These are phyloP conservation scores for Albophoma yamanashiensis DNA, from an alignment of 2,329 filamentous ascomycete genomes.

Conservation along the genomic window DNA sequence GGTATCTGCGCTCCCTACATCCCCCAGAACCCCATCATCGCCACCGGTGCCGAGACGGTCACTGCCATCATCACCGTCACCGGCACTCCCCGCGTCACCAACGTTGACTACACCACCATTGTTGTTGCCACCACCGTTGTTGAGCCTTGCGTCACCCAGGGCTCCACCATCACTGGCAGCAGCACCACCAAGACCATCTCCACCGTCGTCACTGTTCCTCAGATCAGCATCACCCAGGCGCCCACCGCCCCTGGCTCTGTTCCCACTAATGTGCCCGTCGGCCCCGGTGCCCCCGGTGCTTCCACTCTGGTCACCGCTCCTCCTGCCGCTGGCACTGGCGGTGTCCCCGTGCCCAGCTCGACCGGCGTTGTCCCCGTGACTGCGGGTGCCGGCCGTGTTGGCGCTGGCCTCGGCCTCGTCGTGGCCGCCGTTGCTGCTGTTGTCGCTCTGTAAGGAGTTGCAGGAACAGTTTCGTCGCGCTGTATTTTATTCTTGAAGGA, in stretches of 20 bases:
- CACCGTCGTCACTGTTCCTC: slow-evolving; percentile 42
- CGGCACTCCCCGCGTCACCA: slow-evolving; percentile 37
- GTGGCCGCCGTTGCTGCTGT: slow-evolving; percentile 32
- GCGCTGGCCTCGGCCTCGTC: slow-evolving; percentile 34
- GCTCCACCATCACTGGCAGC: slow-evolving; percentile 10
- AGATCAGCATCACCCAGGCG: slow-evolving; percentile 36
- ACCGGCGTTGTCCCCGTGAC: slow-evolving; percentile 22
- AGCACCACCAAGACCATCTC: slow-evolving; percentile 36
- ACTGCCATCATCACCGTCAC: slow-evolving; percentile 49
- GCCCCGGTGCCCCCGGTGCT: slow-evolving; percentile 8
- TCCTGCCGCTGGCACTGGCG: slow-evolving; percentile 20
- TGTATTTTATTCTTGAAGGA: slow-evolving; percentile 1
- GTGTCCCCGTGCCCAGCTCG: slow-evolving; percentile 22
- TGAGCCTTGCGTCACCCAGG: slow-evolving; percentile 13
- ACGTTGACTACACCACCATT: slow-evolving; percentile 40
- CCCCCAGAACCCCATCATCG: slow-evolving; percentile 70
- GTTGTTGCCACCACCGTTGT: slow-evolving; percentile 36
- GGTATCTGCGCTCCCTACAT: slow-evolving; percentile 78
- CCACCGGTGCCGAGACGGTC: slow-evolving; percentile 60
- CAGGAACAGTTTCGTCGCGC: background rate
- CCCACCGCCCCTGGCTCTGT: slow-evolving; percentile 6
- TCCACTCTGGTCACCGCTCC: background rate
- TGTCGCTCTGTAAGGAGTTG: slow-evolving; percentile 32
- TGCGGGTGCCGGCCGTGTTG: slow-evolving; percentile 27
- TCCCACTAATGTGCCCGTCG: slow-evolving; percentile 10